phyloP scores from a whole-genome alignment of 441 rosid genomes.

The Pelargonium fulgidum region DNA sequence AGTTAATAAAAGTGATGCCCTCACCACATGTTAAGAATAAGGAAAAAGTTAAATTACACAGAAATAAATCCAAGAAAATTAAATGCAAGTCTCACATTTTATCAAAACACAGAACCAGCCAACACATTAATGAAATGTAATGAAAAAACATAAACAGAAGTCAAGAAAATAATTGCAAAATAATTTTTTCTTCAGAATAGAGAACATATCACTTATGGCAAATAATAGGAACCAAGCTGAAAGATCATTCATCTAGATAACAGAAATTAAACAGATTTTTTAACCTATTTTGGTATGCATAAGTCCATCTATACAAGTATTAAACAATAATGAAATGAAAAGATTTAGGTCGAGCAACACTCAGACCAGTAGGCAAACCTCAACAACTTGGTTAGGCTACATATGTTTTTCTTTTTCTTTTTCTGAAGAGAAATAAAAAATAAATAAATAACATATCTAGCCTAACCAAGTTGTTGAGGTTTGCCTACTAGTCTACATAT shows the following conservation, averaged over 20 bases:
- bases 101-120: background rate
- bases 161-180: background rate
- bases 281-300: background rate
- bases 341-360: no score
- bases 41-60: background rate
- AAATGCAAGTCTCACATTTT: background rate
- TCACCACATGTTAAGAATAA: background rate
- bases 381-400: no score
- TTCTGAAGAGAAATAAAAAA: no score
- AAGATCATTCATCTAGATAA: background rate
- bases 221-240: background rate
- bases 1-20: background rate
- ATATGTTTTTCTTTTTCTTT: no score
- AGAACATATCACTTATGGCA: background rate
- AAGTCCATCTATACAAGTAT: no score
- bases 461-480: no score
- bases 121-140: background rate
- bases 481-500: no score
- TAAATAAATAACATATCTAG: no score
- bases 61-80: conserved; percentile 8
- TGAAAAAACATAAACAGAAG: background rate
- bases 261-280: background rate
- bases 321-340: no score
- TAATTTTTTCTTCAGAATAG: background rate
- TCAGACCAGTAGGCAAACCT: no score